Percentiles rank a stretch among this genome's conserved stretches.
Conservation (phyloP, 2,329 filamentous ascomycete genomes). For the Penicillium digitatum region DNA sequence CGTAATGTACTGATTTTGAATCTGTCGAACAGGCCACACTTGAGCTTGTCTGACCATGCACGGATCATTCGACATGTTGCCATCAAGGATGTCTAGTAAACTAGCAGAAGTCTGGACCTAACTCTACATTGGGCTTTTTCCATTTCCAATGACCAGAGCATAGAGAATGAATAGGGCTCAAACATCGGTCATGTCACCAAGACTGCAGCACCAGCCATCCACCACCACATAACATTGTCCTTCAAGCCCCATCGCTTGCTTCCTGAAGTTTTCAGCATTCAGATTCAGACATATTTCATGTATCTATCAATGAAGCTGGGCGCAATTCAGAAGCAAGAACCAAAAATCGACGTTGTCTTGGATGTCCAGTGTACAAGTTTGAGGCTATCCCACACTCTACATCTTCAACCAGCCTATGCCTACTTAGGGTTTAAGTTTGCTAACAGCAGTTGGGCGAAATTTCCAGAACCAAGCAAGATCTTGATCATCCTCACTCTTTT, state of each 20-base stretch:
- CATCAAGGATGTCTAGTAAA: background rate
- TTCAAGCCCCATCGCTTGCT: background rate
- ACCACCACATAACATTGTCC: background rate
- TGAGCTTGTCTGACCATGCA: background rate
- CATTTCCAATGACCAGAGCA: background rate
- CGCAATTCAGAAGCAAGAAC: background rate
- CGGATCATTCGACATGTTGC: background rate
- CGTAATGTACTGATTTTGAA: no score
- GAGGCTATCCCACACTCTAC: background rate
- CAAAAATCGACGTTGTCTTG: background rate
- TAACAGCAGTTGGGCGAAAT: no score
- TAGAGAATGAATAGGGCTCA: background rate
- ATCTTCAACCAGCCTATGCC: background rate
- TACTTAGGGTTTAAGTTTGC: background rate
- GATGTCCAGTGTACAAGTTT: background rate
- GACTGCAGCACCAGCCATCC: background rate
- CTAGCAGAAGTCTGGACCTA: constrained; percentile 4
- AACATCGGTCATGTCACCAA: background rate
- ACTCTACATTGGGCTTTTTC: background rate
- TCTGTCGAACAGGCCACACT: background rate
- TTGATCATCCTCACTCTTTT: background rate
- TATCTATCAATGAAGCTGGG: background rate
- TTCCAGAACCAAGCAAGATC: no score
- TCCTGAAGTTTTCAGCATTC: background rate
- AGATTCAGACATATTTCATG: background rate